Evolutionary conservation across 2,329 filamentous ascomycete species (phyloP).

Genomic region (Beauveria bassiana): DNA sequence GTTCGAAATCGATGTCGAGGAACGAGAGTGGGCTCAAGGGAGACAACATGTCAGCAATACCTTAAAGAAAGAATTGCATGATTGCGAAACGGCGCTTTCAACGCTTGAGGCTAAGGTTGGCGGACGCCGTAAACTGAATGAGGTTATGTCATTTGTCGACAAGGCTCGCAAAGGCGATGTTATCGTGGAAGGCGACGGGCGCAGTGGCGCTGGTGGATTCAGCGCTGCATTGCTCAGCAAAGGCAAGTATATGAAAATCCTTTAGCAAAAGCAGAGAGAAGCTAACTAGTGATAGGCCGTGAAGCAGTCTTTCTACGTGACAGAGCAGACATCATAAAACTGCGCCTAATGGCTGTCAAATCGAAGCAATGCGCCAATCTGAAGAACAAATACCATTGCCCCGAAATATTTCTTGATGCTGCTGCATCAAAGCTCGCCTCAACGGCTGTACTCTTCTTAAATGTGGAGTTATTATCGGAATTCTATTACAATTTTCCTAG

Average conservation of each 20-base stretch:
- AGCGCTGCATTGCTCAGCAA: constrained; percentile 75
- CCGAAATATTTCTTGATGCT: constrained; percentile 95
- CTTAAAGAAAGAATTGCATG: constrained; percentile 78
- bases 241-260: constrained; percentile 45
- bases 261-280: not conserved
- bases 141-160: constrained; percentile 88
- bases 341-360: constrained; percentile 81
- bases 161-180: constrained; percentile 81
- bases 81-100: constrained; percentile 73
- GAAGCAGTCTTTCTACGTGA: constrained; percentile 93
- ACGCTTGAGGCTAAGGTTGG: constrained; percentile 70
- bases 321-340: constrained; percentile 79
- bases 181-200: constrained; percentile 72
- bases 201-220: constrained; percentile 86
- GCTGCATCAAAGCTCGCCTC: constrained; percentile 91
- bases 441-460: constrained; percentile 92
- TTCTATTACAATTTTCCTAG: constrained; percentile 98
- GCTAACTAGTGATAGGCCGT: constrained; percentile 52
- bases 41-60: constrained; percentile 74
- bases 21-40: constrained; percentile 78
- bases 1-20: constrained; percentile 92
- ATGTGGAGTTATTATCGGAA: constrained; percentile 91
- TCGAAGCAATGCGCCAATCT: constrained; percentile 78
- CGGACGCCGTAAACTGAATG: constrained; percentile 74
- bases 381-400: constrained; percentile 93